Evolutionary conservation across 331 rosid genomes (phyloP).

Genomic region (Stylosanthes scabra): DNA sequence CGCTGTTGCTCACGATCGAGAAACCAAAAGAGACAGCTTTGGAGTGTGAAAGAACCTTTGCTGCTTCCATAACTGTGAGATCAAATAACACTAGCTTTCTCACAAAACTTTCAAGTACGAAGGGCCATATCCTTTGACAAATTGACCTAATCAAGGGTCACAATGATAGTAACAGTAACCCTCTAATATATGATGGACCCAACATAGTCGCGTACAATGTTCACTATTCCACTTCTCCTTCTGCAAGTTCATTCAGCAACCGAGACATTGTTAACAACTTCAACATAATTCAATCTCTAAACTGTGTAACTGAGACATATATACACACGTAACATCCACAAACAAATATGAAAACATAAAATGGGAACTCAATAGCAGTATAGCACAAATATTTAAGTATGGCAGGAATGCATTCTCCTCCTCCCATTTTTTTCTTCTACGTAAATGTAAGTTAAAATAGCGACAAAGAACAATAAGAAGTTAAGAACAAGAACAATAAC

Average conservation of each 20-base stretch:
- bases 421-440: too few relatives aligned
- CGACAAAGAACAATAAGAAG: too few relatives aligned
- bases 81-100: conserved; percentile 28
- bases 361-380: conserved; percentile 5
- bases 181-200: not conserved
- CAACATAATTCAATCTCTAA: conserved; percentile 23
- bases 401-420: too few relatives aligned
- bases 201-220: conserved; percentile 3
- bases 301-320: not conserved
- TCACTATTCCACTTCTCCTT: conserved; percentile 27
- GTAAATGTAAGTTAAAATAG: too few relatives aligned
- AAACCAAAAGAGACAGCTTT: conserved; percentile 51
- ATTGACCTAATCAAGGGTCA: conserved; percentile 31
- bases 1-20: conserved; percentile 41
- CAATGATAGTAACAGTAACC: not conserved
- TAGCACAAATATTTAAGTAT: too few relatives aligned
- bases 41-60: conserved; percentile 56
- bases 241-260: conserved; percentile 34
- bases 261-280: conserved; percentile 19
- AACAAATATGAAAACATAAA: conserved; percentile 25
- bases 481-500: too few relatives aligned
- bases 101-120: not conserved
- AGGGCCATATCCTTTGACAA: conserved; percentile 27
- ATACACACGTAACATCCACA: not conserved
- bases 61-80: conserved; percentile 60